Conservation (phyloP, 2,329 filamentous ascomycete genomes). For the Macrophomina tecta region DNA sequence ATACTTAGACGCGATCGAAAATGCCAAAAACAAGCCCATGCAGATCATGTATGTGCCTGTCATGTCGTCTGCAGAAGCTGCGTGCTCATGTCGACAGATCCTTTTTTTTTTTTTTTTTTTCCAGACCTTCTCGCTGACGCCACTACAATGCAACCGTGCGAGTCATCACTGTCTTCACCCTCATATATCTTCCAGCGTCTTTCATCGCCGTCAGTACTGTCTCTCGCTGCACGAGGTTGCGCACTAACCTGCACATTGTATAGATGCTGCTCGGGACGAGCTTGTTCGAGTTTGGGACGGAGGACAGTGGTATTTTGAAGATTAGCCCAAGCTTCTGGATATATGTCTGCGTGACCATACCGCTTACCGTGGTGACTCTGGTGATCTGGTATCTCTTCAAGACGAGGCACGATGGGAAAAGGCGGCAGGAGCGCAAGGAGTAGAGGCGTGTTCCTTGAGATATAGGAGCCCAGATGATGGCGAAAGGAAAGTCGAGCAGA, state of each 20-base stretch:
- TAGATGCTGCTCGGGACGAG: conserved; percentile 31
- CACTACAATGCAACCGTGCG: conserved; percentile 28
- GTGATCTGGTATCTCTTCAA: conserved; percentile 26
- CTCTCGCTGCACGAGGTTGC: background rate
- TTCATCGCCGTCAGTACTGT: conserved; percentile 30
- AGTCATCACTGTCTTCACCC: conserved; percentile 31
- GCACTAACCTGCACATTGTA: background rate
- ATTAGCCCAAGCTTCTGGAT: conserved; percentile 30
- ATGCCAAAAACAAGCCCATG: no score
- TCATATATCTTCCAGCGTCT: conserved; percentile 33
- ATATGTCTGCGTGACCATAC: conserved; percentile 29
- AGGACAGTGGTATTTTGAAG: conserved; percentile 6
- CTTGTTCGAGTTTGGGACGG: conserved; percentile 29
- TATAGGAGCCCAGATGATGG: no score
- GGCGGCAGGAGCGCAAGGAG: background rate
- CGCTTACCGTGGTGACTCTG: conserved; percentile 29
- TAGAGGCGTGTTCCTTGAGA: background rate
- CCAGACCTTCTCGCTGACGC: background rate
- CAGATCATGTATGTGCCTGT: background rate
- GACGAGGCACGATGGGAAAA: background rate
- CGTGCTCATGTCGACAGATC: background rate
- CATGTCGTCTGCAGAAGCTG: background rate
- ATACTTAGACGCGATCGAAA: no score
- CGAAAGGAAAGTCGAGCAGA: no score
- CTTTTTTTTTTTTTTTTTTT: background rate